Conservation (phyloP, 1,139 yeast species). For the Suhomyces chickasaworum region DNA sequence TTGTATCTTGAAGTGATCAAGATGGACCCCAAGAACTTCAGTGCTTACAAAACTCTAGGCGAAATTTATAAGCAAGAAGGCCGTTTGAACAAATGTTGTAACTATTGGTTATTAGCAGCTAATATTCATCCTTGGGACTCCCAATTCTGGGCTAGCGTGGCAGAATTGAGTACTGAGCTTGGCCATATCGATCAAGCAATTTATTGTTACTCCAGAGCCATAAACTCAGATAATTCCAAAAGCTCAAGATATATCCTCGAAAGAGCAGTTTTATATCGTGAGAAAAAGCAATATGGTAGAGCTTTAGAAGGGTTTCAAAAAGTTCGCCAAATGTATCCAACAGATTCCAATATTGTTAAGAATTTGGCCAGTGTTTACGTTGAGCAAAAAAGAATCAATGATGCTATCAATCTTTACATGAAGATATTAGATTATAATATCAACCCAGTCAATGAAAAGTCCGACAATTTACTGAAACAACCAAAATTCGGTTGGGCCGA, state of each 20-base stretch:
- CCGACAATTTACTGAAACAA: constrained; percentile 26
- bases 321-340: constrained; percentile 61
- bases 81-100: constrained; percentile 69
- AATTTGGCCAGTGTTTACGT: constrained; percentile 79
- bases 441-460: constrained; percentile 21
- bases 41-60: constrained; percentile 85
- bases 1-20: constrained; percentile 73
- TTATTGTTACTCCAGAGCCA: constrained; percentile 76
- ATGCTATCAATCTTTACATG: constrained; percentile 79
- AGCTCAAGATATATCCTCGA: constrained; percentile 57
- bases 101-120: constrained; percentile 83
- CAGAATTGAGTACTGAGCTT: constrained; percentile 68
- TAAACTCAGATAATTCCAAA: constrained; percentile 51
- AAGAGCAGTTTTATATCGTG: constrained; percentile 67
- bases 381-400: constrained; percentile 71
- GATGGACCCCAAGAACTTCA: constrained; percentile 72
- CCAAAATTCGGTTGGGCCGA: constrained; percentile 83
- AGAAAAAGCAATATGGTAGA: constrained; percentile 62
- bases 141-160: constrained; percentile 84
- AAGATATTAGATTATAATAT: constrained; percentile 62
- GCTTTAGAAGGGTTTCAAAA: constrained; percentile 77
- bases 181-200: constrained; percentile 82
- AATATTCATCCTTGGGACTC: constrained; percentile 76
- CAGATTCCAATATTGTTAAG: constrained; percentile 61
- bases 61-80: constrained; percentile 77